These are phyloP conservation scores for Suhomyces panamericanus DNA, from an alignment of 1,139 yeast genomes.

Conservation along the genomic window DNA sequence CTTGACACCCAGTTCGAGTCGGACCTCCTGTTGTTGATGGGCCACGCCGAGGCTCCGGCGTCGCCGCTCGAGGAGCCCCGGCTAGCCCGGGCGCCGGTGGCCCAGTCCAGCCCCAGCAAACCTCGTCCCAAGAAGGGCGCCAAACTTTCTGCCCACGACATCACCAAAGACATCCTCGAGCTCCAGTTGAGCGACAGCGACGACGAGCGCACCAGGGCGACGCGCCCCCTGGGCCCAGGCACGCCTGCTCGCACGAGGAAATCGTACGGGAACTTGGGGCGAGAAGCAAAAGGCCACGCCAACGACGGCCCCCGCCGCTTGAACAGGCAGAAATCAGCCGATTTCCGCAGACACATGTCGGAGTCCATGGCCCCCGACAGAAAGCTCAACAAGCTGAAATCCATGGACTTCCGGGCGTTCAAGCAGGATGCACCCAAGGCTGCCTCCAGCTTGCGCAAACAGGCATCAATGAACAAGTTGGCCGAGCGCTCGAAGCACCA, in stretches of 20 bases:
- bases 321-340: conserved; percentile 15
- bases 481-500: background rate
- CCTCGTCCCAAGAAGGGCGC: background rate
- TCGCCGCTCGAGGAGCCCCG: conserved; percentile 4
- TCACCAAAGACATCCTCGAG: conserved; percentile 28
- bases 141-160: conserved; percentile 18
- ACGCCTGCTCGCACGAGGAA: conserved; percentile 8
- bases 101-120: conserved; percentile 2
- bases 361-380: conserved; percentile 13
- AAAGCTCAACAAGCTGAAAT: conserved; percentile 15
- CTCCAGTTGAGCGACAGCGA: conserved; percentile 27
- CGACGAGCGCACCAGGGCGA: conserved; percentile 13
- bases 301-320: conserved; percentile 8
- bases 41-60: conserved; percentile 5
- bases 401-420: conserved; percentile 15
- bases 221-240: no score
- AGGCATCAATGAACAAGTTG: conserved; percentile 10
- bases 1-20: conserved; percentile 23
- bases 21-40: conserved; percentile 24
- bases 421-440: conserved; percentile 1
- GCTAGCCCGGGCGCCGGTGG: background rate
- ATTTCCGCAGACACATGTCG: conserved; percentile 14
- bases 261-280: conserved; percentile 13
- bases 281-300: background rate
- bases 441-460: conserved; percentile 8